These are phyloP conservation scores for Albizia julibrissin DNA, from an alignment of 306 rosid genomes.

Conservation along the genomic window DNA sequence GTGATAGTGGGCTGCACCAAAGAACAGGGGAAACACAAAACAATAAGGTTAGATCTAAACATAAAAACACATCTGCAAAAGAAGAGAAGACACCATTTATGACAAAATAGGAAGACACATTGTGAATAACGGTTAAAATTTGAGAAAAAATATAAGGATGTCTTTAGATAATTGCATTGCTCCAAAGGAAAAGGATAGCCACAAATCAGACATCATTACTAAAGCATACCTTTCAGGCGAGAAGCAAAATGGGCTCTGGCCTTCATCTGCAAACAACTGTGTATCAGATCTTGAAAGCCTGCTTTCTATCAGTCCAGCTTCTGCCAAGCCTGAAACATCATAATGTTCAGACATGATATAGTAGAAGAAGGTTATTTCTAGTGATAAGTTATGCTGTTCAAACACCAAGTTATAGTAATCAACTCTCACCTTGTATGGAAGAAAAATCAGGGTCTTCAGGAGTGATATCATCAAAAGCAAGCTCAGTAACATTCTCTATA, in stretches of 20 bases:
- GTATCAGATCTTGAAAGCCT: constrained; percentile 81
- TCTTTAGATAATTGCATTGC: neutral
- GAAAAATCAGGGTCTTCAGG: constrained; percentile 91
- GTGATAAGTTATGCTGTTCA: constrained; percentile 5
- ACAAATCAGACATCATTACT: constrained; percentile 28
- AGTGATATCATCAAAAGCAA: constrained; percentile 91
- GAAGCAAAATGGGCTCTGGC: constrained; percentile 63
- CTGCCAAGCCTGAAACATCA: constrained; percentile 85
- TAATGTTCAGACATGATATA: constrained; percentile 28
- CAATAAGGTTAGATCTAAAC: constrained; percentile 16
- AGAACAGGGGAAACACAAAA: constrained; percentile 27
- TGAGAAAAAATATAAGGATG: constrained; percentile 1
- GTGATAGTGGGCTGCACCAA: constrained; percentile 80
- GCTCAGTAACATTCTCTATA: constrained; percentile 85
- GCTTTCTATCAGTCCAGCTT: constrained; percentile 96
- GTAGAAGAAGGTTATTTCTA: constrained; percentile 10
- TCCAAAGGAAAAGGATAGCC: constrained; percentile 10
- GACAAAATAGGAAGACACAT: constrained; percentile 23
- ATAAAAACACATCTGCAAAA: constrained; percentile 27
- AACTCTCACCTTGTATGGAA: constrained; percentile 81
- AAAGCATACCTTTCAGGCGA: constrained; percentile 72
- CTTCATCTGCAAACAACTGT: constrained; percentile 63
- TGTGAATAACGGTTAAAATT: neutral
- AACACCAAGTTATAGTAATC: constrained; percentile 22
- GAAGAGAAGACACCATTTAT: constrained; percentile 21